Base-by-base conservation (phyloP, 164 flowering plant genomes). In the Euptelea pleiosperma region DNA sequence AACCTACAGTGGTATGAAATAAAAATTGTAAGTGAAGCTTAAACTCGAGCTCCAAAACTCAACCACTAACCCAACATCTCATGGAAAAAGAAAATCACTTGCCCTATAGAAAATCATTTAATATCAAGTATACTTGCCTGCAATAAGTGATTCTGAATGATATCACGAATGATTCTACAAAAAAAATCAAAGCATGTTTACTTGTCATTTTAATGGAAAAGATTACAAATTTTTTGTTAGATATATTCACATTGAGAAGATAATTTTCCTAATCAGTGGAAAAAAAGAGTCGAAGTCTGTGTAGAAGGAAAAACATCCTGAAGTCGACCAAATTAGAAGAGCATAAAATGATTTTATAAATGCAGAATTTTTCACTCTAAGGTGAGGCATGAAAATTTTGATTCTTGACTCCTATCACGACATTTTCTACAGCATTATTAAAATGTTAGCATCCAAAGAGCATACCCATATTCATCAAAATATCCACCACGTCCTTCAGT, bases 161-260 rank as follows among this genome's bases (percentile, higher is more conserved):
- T 93, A 68, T 93, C 97, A 30, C 99, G 97, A 61, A 93, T 93
- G 51, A 93, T 90, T 69, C 97, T 93, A 96, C 70, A 75, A 60
- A 58, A 72, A n/a, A 57, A 34, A 55, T 9, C 10, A 54, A 24
- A 59, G 31, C 55, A 58, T 18, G 26, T 31, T 11, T 33, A 29
- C 30, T 34, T 18, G 58, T 65, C 47, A 72, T 14, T 22, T 22
- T 5, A 14, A 2, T 35, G n/a, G n/a, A 16, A 10, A 8, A 14
- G 29, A 39, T 3, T 2, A 50, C 11, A 30, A 31, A 29, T 8
- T 16, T n/a, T n/a, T n/a, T n/a, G n/a, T n/a, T n/a, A n/a, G n/a
- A n/a, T n/a, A n/a, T n/a, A n/a, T n/a, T n/a, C n/a, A n/a, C n/a
- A n/a, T n/a, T n/a, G n/a, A n/a, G n/a, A n/a, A n/a, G n/a, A n/a